Conservation (phyloP, 2,329 filamentous ascomycete genomes). For the Chrysosphaeria jannelii region DNA sequence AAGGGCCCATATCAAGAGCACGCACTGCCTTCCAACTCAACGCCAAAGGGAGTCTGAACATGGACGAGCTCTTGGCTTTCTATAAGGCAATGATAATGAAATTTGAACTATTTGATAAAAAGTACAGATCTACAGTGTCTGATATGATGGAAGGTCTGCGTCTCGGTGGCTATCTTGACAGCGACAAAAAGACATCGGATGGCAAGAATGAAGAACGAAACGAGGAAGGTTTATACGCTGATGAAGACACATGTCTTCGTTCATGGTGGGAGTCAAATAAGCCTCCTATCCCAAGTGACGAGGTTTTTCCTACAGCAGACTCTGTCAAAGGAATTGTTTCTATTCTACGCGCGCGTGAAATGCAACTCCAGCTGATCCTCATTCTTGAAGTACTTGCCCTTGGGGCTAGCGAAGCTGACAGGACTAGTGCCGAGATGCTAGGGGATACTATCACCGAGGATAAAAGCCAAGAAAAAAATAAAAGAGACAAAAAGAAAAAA, state of each 20-base stretch:
- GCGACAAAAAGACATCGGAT: constrained; percentile 12
- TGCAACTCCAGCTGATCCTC: constrained; percentile 51
- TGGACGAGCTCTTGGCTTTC: constrained; percentile 33
- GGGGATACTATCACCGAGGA: too few species aligned
- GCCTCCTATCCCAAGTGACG: constrained; percentile 17
- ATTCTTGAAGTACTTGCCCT: constrained; percentile 49
- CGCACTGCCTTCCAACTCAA: constrained; percentile 38
- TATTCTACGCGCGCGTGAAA: constrained; percentile 41
- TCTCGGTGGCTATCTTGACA: constrained; percentile 23
- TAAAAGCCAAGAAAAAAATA: constrained; percentile 6
- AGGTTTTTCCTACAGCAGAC: constrained; percentile 15
- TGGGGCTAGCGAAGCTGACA: too few species aligned
- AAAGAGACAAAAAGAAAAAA: constrained; percentile 29
- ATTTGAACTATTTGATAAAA: constrained; percentile 42
- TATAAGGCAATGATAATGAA: constrained; percentile 37
- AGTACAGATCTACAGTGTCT: constrained; percentile 43
- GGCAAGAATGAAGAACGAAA: constrained; percentile 19
- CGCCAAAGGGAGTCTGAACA: constrained; percentile 26
- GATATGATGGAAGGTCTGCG: constrained; percentile 25
- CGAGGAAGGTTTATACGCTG: constrained; percentile 36
- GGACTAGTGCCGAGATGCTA: constrained; percentile 9
- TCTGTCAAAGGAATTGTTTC: constrained; percentile 31
- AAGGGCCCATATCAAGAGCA: constrained; percentile 48
- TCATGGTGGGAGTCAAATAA: constrained; percentile 39
- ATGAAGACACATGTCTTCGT: constrained; percentile 31